Conservation (phyloP, 768 basidiomycete genomes). For the Amanita pseudoporphyria region DNA sequence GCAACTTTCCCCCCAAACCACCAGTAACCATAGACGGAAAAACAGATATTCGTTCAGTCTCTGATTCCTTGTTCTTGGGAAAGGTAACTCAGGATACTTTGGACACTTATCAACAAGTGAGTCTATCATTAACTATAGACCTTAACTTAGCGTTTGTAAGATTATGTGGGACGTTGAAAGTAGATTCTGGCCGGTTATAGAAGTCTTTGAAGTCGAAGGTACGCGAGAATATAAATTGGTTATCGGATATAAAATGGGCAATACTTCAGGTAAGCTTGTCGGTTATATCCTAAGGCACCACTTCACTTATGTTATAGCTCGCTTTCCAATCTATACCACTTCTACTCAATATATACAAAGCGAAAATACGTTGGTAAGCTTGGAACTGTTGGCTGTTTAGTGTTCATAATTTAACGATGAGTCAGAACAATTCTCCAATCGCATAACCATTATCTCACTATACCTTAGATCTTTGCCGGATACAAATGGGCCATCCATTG, state of each 20-base stretch:
- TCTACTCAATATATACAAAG: constrained; percentile 91
- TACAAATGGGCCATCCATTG: constrained; percentile 77
- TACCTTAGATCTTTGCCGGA: constrained; percentile 89
- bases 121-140: not conserved
- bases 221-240: constrained; percentile 85
- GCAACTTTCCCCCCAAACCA: constrained; percentile 59
- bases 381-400: not conserved
- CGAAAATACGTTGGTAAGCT: constrained; percentile 88
- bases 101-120: constrained; percentile 73
- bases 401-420: not conserved
- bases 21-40: constrained; percentile 37
- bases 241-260: constrained; percentile 94
- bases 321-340: constrained; percentile 93
- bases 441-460: constrained; percentile 88
- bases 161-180: constrained; percentile 84
- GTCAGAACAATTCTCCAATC: constrained; percentile 92
- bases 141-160: constrained; percentile 15
- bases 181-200: constrained; percentile 89
- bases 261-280: constrained; percentile 55
- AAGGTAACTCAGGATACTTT: constrained; percentile 91
- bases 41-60: constrained; percentile 81
- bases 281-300: not conserved
- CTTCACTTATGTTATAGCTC: constrained; percentile 37
- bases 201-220: constrained; percentile 93
- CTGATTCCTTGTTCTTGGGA: constrained; percentile 85